Conservation (phyloP, 2,329 filamentous ascomycete species). For the Colletotrichum cordylinicola region DNA sequence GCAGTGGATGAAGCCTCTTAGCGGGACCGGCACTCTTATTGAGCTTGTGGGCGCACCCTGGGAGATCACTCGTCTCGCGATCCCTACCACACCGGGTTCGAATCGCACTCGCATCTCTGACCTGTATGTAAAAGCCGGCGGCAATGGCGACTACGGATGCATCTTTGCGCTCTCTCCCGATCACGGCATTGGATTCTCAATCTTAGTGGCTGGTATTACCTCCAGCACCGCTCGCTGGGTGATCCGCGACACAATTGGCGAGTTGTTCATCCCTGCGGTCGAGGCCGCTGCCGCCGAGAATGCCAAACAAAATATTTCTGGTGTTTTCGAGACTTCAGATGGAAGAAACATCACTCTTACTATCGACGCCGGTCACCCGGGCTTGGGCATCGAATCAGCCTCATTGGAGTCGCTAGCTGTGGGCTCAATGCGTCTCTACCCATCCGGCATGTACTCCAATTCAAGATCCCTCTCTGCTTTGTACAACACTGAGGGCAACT, state of each 20-base stretch:
- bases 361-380: background rate
- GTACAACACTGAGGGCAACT: background rate
- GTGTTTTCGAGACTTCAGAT: conserved; percentile 15
- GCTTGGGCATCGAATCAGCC: background rate
- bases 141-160: conserved; percentile 29
- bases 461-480: background rate
- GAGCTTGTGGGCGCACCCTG: conserved; percentile 24
- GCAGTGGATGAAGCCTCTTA: conserved; percentile 26
- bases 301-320: conserved; percentile 17
- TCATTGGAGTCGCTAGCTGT: background rate
- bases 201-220: conserved; percentile 27
- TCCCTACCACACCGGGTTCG: conserved; percentile 16
- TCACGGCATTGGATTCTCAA: conserved; percentile 28
- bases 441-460: background rate
- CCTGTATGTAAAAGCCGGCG: conserved; percentile 29
- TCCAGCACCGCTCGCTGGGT: conserved; percentile 17
- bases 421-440: background rate
- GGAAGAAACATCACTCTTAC: background rate
- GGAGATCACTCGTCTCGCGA: conserved; percentile 24
- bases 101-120: conserved; percentile 32
- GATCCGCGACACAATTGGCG: conserved; percentile 25
- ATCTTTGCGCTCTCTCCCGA: conserved; percentile 23
- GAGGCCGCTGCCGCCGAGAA: conserved; percentile 26
- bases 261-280: conserved; percentile 24
- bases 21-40: conserved; percentile 14